Evolutionary conservation across 306 rosid genomes (phyloP).

Genomic region (Dalbergia cultrata): DNA sequence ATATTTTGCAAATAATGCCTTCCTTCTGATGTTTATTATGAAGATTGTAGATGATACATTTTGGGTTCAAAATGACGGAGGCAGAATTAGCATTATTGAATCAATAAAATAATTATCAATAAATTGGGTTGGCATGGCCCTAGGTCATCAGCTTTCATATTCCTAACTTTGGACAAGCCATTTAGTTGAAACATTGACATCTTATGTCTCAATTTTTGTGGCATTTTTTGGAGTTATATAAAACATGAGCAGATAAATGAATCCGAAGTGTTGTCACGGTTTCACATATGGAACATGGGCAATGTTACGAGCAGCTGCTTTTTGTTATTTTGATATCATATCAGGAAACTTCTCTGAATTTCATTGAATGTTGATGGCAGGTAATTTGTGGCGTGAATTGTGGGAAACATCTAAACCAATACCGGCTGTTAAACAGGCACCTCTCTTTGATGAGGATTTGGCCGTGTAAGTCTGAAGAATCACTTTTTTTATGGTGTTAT

Average conservation of each 20-base stretch:
- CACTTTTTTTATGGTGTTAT: neutral
- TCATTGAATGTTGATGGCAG: constrained; percentile 52
- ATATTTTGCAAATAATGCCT: neutral
- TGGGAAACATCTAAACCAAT: constrained; percentile 94
- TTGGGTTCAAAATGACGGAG: neutral
- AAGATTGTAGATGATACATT: neutral
- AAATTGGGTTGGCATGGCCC: neutral
- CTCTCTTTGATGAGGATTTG: constrained; percentile 97
- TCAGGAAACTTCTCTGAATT: constrained; percentile 27
- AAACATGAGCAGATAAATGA: neutral
- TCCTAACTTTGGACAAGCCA: constrained; percentile 9
- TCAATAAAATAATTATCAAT: constrained; percentile 6
- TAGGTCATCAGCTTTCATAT: neutral
- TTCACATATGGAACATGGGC: constrained; percentile 6
- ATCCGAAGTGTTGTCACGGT: neutral
- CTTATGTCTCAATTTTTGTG: constrained; percentile 3
- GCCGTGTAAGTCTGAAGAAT: constrained; percentile 75
- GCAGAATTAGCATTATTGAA: neutral
- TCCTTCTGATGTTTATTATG: constrained; percentile 5
- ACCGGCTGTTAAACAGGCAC: constrained; percentile 94
- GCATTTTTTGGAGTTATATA: neutral
- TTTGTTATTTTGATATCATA: constrained; percentile 3
- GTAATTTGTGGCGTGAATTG: constrained; percentile 94
- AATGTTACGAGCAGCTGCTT: neutral
- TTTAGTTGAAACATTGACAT: constrained; percentile 24